Evolutionary conservation across 805 yeast genomes (phyloP).

Genomic region (Candida germanica): DNA sequence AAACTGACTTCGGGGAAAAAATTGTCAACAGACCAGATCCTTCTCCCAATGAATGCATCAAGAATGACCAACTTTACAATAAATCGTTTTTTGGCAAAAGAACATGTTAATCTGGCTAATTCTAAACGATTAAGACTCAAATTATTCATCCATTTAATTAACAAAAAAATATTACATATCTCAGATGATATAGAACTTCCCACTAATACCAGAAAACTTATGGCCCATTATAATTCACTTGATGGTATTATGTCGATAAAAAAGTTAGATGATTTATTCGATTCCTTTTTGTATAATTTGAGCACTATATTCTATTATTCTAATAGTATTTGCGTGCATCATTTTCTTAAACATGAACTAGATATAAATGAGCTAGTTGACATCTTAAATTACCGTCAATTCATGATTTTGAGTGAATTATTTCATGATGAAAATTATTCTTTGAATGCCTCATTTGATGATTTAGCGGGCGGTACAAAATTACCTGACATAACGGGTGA

Average conservation of each 20-base stretch:
- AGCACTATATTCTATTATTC: conserved; percentile 20
- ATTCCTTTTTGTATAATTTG: conserved; percentile 34
- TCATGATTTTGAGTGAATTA: conserved; percentile 2
- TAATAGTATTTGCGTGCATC: conserved; percentile 18
- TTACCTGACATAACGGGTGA: conserved; percentile 3
- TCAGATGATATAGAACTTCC: conserved; percentile 6
- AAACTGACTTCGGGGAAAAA: background rate
- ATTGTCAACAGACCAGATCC: conserved; percentile 11
- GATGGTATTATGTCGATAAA: conserved; percentile 7
- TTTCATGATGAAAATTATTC: conserved; percentile 1
- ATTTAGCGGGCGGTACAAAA: background rate
- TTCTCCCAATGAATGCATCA: conserved; percentile 35
- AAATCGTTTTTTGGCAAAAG: conserved; percentile 28
- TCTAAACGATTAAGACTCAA: conserved; percentile 9
- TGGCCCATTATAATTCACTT: conserved; percentile 3
- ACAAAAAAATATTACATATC: conserved; percentile 1
- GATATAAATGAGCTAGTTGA: conserved; percentile 25
- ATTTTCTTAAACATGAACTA: conserved; percentile 15
- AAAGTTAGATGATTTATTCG: conserved; percentile 42
- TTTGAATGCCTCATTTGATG: background rate
- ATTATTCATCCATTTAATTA: conserved; percentile 5
- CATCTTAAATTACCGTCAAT: conserved; percentile 17
- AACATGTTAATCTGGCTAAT: conserved; percentile 10
- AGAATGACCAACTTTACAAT: conserved; percentile 40
- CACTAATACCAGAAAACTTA: conserved; percentile 1